Percentiles rank a stretch among this genome's conserved stretches.
These are phyloP conservation scores for Thelonectria blattea DNA, from an alignment of 2,329 filamentous ascomycete genomes.

Conservation along the genomic window DNA sequence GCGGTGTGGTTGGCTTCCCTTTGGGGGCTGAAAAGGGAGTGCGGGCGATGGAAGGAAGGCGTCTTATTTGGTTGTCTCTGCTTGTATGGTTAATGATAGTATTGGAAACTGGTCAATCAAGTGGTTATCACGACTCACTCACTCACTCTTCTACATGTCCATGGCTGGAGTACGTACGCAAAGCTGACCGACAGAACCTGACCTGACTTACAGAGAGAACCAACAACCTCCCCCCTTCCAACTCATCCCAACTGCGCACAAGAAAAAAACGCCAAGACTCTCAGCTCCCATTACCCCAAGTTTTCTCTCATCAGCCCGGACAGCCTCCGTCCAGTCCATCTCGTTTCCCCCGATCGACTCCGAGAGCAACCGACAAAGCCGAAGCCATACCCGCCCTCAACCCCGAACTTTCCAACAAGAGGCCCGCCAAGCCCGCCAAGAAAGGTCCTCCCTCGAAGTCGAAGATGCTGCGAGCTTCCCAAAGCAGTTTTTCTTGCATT, in stretches of 20 bases:
- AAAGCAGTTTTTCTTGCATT: background rate
- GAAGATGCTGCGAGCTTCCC: background rate
- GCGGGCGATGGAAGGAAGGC: too few species aligned
- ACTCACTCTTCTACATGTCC: too few species aligned
- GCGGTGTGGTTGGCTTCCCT: background rate
- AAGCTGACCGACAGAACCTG: too few species aligned
- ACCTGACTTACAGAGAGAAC: background rate
- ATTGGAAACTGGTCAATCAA: background rate
- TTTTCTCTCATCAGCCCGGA: background rate
- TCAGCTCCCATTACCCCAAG: background rate
- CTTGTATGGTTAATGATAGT: background rate
- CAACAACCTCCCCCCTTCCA: background rate
- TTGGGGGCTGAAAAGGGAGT: too few species aligned
- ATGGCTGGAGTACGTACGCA: too few species aligned
- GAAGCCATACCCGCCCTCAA: background rate
- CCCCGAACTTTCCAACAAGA: background rate
- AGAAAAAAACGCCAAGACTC: background rate
- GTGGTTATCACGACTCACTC: background rate
- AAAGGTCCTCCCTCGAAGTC: background rate
- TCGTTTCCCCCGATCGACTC: background rate
- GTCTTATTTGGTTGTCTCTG: background rate
- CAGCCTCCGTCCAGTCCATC: too few species aligned
- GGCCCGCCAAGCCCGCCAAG: too few species aligned
- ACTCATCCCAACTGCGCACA: background rate
- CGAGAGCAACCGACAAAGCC: background rate